phyloP scores from a whole-genome alignment of 2,329 filamentous ascomycete species.

The Colletotrichum neosansevieriae region DNA sequence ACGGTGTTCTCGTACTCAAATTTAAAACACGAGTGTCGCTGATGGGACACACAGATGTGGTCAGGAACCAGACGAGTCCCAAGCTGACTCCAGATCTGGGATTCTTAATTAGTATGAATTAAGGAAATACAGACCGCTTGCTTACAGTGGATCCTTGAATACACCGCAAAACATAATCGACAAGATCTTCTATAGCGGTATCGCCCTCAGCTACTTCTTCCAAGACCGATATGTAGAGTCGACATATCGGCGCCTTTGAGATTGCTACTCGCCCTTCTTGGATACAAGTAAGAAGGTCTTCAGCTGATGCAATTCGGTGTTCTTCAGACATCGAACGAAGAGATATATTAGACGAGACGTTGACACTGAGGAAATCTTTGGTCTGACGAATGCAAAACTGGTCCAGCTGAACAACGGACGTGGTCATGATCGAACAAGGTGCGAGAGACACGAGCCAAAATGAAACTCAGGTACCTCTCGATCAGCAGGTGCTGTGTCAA shows the following conservation, averaged over 20 bases:
- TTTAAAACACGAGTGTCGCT: slow-evolving; percentile 46
- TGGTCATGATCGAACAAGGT: slow-evolving; percentile 15
- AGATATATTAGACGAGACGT: slow-evolving; percentile 21
- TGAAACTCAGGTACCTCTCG: neutral
- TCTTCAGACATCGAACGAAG: slow-evolving; percentile 8
- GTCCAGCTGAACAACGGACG: slow-evolving; percentile 9
- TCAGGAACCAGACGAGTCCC: slow-evolving; percentile 22
- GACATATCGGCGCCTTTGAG: slow-evolving; percentile 10
- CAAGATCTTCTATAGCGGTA: neutral
- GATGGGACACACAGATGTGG: neutral
- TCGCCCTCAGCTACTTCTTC: slow-evolving; percentile 1
- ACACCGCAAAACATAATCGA: neutral
- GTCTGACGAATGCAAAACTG: slow-evolving; percentile 11
- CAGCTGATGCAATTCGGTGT: neutral
- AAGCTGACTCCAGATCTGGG: slow-evolving; percentile 35
- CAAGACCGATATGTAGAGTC: slow-evolving; percentile 1
- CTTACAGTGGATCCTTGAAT: slow-evolving; percentile 9
- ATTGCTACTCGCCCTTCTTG: slow-evolving; percentile 6
- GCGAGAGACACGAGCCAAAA: neutral
- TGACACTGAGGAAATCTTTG: neutral
- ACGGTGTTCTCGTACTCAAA: slow-evolving; percentile 52
- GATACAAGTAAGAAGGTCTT: slow-evolving; percentile 13
- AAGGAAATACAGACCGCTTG: neutral
- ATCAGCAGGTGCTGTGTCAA: too few species aligned
- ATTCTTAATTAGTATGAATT: neutral